phyloP scores from a whole-genome alignment of 164 flowering plant species.

The Litsea cubeba region DNA sequence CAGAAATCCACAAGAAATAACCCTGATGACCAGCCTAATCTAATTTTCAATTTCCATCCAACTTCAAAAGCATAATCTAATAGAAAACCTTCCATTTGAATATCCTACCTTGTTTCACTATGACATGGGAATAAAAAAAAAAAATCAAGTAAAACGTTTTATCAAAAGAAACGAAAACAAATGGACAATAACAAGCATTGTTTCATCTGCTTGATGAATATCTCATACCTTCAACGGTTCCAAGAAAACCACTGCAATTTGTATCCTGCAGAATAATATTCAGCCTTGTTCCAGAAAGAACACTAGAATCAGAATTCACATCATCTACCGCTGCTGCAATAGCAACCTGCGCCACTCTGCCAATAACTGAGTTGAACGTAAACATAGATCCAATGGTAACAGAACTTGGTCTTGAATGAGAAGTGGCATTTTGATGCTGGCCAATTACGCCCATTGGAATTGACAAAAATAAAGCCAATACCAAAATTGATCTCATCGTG shows the following conservation, averaged over 20 bases:
- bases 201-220: not conserved
- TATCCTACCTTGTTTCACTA: too few relatives aligned
- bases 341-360: conserved; percentile 51
- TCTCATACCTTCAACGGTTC: conserved; percentile 62
- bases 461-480: conserved; percentile 19
- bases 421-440: conserved; percentile 22
- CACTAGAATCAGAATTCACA: conserved; percentile 51
- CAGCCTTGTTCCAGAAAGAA: conserved; percentile 47
- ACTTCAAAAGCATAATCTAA: too few relatives aligned
- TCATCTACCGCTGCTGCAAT: conserved; percentile 61
- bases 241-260: conserved; percentile 70
- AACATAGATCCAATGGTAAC: conserved; percentile 65
- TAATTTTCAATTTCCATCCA: too few relatives aligned
- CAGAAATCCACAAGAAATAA: too few relatives aligned
- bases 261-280: conserved; percentile 45
- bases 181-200: too few relatives aligned
- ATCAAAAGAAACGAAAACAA: too few relatives aligned
- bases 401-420: conserved; percentile 24
- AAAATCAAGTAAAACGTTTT: too few relatives aligned
- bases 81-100: too few relatives aligned
- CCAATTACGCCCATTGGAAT: conserved; percentile 22
- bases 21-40: too few relatives aligned
- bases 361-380: conserved; percentile 56
- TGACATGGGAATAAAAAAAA: too few relatives aligned
- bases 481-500: conserved; percentile 14